Base-by-base conservation (phyloP, 331 rosid species). In the Quercus tomentella region DNA sequence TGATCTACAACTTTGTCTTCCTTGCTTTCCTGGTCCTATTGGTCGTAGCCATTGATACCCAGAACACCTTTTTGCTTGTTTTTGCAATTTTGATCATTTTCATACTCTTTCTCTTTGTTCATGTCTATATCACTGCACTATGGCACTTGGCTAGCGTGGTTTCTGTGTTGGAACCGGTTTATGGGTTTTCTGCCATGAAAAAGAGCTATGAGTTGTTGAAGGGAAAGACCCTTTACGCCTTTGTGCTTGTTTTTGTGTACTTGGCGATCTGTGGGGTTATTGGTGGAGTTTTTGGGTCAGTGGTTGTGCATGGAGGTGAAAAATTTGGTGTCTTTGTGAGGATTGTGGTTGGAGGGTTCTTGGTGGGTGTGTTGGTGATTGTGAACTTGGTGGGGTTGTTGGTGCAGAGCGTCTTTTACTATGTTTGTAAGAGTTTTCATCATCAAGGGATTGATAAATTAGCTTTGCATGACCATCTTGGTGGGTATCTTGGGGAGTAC, bases 111-210 rank as follows among this genome's bases (percentile, higher is more conserved):
- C 17, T 96, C 4, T 91, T 90, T 7, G 93, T 80, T 4, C 97
- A 96, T n/a, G 90, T 93, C 26, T 96, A 91, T 35, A 96, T 93
- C 68, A 91, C 98, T 15, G 99, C 97, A 0, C 33, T 90, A 21
- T 96, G 99, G 99, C 99, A 96, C 56, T 70, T 96, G 74, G 98
- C 99, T 8, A 93, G 97, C 28, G 99, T 93, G 14, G 94, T 96
- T 0, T 96, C 99, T 7, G 99, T 96, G 33, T 83, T 96, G 5
- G 98, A 96, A 79, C 93, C 92, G 0, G 56, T 93, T 72, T 93
- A 93, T 37, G 99, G 99, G 0, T 79, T 84, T 11, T 79, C 91
- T 0, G 99, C 99, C 1, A 90, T 96, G 99, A 93, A 73, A 82
- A 96, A 96, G 87, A 90, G 97, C 86, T 90, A 92, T 16, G 91